phyloP scores from a whole-genome alignment of 1,139 yeast species.

The Blastobotrys capitulatus region DNA sequence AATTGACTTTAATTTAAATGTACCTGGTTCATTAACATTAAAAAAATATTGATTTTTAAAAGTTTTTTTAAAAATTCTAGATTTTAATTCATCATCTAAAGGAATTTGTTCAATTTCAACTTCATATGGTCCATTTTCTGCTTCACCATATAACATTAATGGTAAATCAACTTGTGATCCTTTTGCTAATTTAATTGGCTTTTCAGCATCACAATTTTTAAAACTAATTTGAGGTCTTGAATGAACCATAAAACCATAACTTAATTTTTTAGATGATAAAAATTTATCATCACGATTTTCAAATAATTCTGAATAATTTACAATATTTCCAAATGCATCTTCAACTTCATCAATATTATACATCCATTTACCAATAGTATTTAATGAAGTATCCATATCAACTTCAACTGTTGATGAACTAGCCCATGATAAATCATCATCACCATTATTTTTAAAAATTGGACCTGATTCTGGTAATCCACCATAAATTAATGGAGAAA shows the following conservation, averaged over 20 bases:
- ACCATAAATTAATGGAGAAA: conserved; percentile 37
- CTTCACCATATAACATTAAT: conserved; percentile 21
- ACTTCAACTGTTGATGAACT: conserved; percentile 43
- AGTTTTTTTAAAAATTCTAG: conserved; percentile 11
- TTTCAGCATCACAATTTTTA: conserved; percentile 31
- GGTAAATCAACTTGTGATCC: conserved; percentile 27
- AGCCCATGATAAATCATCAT: conserved; percentile 51
- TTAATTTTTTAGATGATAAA: conserved; percentile 21
- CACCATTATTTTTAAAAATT: conserved; percentile 30
- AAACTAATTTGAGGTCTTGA: conserved; percentile 51
- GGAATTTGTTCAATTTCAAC: conserved; percentile 25
- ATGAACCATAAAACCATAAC: conserved; percentile 56
- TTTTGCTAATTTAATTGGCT: conserved; percentile 31
- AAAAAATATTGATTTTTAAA: conserved; percentile 15
- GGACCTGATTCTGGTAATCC: conserved; percentile 15
- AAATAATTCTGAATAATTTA: conserved; percentile 55
- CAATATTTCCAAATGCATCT: conserved; percentile 71
- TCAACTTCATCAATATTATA: conserved; percentile 62
- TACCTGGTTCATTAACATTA: conserved; percentile 53
- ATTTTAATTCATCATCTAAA: conserved; percentile 10
- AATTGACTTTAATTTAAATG: conserved; percentile 49
- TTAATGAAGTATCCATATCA: conserved; percentile 44
- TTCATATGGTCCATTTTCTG: conserved; percentile 31
- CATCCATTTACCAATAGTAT: conserved; percentile 53
- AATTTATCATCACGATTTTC: conserved; percentile 32